phyloP scores from a whole-genome alignment of 1,139 yeast genomes.

The Pichia sp. region DNA sequence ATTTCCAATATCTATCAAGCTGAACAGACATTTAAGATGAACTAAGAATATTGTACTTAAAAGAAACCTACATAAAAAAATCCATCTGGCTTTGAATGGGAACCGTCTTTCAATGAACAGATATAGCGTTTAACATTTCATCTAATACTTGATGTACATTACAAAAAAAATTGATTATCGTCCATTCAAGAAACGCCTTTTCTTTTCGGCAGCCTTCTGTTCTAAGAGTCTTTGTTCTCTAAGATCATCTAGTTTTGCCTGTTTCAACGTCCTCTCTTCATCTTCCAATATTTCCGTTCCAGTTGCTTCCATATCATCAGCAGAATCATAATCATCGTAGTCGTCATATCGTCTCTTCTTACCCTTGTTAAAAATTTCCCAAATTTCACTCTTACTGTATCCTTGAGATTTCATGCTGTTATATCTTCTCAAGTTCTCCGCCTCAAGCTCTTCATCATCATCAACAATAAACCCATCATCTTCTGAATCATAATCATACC shows the following conservation, averaged over 20 bases:
- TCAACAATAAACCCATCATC: conserved; percentile 52
- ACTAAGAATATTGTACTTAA: too few species aligned
- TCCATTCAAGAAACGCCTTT: not conserved
- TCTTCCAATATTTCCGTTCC: conserved; percentile 83
- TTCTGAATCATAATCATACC: conserved; percentile 25
- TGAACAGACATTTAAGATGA: too few species aligned
- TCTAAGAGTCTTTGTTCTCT: conserved; percentile 23
- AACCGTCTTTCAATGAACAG: too few species aligned
- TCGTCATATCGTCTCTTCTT: conserved; percentile 33
- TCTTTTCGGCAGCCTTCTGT: conserved; percentile 23
- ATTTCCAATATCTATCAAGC: too few species aligned
- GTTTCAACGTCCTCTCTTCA: conserved; percentile 53
- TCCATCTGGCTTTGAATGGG: too few species aligned
- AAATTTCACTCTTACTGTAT: conserved; percentile 77
- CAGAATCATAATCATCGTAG: conserved; percentile 46
- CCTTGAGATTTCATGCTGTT: conserved; percentile 30
- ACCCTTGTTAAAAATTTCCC: conserved; percentile 76
- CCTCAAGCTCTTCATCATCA: conserved; percentile 31
- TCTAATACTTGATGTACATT: too few species aligned
- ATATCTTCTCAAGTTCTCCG: conserved; percentile 36
- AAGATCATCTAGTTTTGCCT: conserved; percentile 25
- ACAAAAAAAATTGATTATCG: too few species aligned
- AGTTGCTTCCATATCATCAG: conserved; percentile 89
- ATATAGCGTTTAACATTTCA: too few species aligned
- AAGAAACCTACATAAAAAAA: too few species aligned